phyloP scores from a whole-genome alignment of 306 rosid species.

The barrel medic (Medicago truncatula) region DNA sequence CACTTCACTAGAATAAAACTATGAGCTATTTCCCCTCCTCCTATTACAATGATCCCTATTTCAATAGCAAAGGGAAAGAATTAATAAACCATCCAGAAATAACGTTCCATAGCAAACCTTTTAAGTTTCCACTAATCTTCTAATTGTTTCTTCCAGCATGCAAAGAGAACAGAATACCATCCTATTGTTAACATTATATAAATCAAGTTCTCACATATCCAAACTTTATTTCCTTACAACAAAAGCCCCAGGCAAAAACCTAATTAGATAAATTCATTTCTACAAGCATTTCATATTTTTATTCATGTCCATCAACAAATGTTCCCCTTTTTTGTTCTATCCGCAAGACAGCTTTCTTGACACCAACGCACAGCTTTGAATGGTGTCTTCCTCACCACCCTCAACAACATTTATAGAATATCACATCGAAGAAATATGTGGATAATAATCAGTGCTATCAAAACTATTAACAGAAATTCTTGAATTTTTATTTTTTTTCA shows the following conservation, averaged over 20 bases:
- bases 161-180: slow-evolving; percentile 21
- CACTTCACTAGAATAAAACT: slow-evolving; percentile 40
- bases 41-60: slow-evolving; percentile 35
- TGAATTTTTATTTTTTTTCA: slow-evolving; percentile 5
- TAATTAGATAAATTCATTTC: slow-evolving; percentile 23
- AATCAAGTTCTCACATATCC: slow-evolving; percentile 21
- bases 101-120: slow-evolving; percentile 25
- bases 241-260: not conserved
- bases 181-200: not conserved
- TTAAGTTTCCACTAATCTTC: slow-evolving; percentile 34
- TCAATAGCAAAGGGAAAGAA: slow-evolving; percentile 7
- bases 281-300: slow-evolving; percentile 19
- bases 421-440: slow-evolving; percentile 18
- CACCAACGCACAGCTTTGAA: not conserved
- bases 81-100: slow-evolving; percentile 29
- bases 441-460: slow-evolving; percentile 6
- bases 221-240: slow-evolving; percentile 21
- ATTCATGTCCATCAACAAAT: slow-evolving; percentile 13
- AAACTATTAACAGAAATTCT: slow-evolving; percentile 3
- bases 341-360: slow-evolving; percentile 15
- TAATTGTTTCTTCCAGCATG: slow-evolving; percentile 36
- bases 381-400: slow-evolving; percentile 23
- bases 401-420: slow-evolving; percentile 30
- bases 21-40: slow-evolving; percentile 23
- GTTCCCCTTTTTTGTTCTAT: slow-evolving; percentile 16